Percentiles rank a stretch among this genome's conserved stretches.
phyloP scores from a whole-genome alignment of 1,284 basidiomycete species.

The Tilletia setariae region DNA sequence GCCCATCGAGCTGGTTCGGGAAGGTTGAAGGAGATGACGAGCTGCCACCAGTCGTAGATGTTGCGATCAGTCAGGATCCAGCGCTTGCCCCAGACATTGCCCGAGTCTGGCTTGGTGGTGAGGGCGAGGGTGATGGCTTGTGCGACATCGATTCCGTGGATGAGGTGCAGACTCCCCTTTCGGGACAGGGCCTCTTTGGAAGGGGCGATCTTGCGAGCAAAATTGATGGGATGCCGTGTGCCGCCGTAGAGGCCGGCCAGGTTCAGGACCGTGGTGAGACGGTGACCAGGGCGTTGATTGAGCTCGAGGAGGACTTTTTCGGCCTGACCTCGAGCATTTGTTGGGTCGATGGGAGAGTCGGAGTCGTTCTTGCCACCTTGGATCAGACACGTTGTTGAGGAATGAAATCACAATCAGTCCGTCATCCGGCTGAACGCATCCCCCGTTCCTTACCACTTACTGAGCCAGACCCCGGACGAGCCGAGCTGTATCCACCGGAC shows the following conservation, averaged over 20 bases:
- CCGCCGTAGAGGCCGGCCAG: constrained; percentile 42
- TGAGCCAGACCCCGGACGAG: constrained; percentile 41
- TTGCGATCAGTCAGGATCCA: constrained; percentile 40
- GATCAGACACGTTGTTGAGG: background rate
- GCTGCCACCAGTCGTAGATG: constrained; percentile 42
- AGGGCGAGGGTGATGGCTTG: constrained; percentile 32
- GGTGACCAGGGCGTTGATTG: constrained; percentile 19
- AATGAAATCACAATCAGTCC: no score
- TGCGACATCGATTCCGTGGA: constrained; percentile 43
- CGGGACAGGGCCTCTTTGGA: constrained; percentile 31
- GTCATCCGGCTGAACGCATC: no score
- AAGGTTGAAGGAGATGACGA: constrained; percentile 23
- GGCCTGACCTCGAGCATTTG: constrained; percentile 27
- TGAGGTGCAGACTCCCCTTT: constrained; percentile 40
- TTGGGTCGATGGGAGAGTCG: constrained; percentile 27
- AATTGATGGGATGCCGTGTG: constrained; percentile 33
- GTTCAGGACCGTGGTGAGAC: constrained; percentile 32
- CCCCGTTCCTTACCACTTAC: no score
- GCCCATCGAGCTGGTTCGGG: constrained; percentile 26
- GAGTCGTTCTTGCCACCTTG: constrained; percentile 21
- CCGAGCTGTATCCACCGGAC: constrained; percentile 45
- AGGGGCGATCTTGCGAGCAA: constrained; percentile 31
- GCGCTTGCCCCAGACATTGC: constrained; percentile 29
- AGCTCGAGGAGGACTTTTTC: constrained; percentile 32
- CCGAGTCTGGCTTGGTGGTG: constrained; percentile 20